These are phyloP conservation scores for Aurinia saxatilis DNA, from an alignment of 345 rosid species.

Conservation along the genomic window DNA sequence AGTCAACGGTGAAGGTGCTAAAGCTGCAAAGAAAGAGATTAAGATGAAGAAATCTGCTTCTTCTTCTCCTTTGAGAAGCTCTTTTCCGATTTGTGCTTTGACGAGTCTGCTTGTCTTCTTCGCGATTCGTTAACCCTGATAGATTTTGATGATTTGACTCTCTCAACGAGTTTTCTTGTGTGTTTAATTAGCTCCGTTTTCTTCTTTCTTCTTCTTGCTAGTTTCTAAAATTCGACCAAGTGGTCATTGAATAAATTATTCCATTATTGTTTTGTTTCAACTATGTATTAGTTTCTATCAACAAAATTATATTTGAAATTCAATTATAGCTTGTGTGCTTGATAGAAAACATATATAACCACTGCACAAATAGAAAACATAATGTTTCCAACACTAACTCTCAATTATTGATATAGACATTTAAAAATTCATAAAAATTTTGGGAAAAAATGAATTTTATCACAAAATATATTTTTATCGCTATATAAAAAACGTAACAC, in stretches of 20 bases:
- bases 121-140: neutral
- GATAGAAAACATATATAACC: too few relatives aligned
- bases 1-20: slow-evolving; percentile 36
- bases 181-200: neutral
- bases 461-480: too few relatives aligned
- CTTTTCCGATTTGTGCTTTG: neutral
- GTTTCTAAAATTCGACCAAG: neutral
- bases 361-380: too few relatives aligned
- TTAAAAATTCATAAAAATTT: too few relatives aligned
- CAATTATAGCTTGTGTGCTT: too few relatives aligned
- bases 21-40: slow-evolving; percentile 21
- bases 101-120: slow-evolving; percentile 17
- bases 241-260: neutral
- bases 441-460: too few relatives aligned
- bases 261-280: neutral
- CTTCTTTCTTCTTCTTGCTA: neutral
- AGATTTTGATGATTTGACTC: neutral
- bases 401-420: too few relatives aligned
- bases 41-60: slow-evolving; percentile 36
- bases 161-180: neutral
- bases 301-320: neutral
- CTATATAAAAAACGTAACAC: too few relatives aligned
- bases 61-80: slow-evolving; percentile 8
- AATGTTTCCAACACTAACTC: too few relatives aligned
- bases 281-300: neutral